These are phyloP conservation scores for Petunia secreta DNA, from an alignment of 257 asterid species.

Conservation along the genomic window DNA sequence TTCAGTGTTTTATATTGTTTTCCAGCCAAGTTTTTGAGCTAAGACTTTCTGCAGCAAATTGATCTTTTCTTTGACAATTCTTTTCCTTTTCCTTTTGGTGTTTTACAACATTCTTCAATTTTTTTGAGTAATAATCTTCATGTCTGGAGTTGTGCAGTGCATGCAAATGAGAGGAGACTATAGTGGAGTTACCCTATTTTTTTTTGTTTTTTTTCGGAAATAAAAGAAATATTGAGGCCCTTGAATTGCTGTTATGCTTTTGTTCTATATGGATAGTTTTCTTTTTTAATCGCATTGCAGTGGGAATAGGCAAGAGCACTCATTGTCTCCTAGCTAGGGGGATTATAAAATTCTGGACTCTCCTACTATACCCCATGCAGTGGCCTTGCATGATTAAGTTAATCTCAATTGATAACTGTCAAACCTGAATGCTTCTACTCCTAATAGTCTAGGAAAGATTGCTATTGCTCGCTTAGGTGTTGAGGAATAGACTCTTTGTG, in stretches of 20 bases:
- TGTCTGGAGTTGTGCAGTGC: background rate
- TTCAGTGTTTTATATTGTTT: background rate
- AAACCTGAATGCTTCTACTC: background rate
- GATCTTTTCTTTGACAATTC: background rate
- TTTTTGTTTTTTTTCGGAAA: no score
- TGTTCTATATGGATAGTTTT: background rate
- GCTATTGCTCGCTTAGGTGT: background rate
- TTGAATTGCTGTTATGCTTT: background rate
- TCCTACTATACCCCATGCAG: background rate
- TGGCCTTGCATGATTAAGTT: background rate
- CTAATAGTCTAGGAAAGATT: background rate
- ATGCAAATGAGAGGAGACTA: background rate
- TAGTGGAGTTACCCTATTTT: background rate
- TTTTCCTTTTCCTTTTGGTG: background rate
- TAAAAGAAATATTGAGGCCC: background rate
- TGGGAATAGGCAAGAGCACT: no score
- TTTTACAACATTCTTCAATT: background rate
- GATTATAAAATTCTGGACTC: background rate
- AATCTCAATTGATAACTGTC: background rate
- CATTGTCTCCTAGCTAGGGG: no score
- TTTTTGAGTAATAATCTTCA: background rate
- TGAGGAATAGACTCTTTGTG: background rate
- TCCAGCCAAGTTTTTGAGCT: no score
- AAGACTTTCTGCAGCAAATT: no score
- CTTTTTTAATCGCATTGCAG: no score